Conservation (phyloP, 306 rosid genomes). For the Lathyrus aphaca region DNA sequence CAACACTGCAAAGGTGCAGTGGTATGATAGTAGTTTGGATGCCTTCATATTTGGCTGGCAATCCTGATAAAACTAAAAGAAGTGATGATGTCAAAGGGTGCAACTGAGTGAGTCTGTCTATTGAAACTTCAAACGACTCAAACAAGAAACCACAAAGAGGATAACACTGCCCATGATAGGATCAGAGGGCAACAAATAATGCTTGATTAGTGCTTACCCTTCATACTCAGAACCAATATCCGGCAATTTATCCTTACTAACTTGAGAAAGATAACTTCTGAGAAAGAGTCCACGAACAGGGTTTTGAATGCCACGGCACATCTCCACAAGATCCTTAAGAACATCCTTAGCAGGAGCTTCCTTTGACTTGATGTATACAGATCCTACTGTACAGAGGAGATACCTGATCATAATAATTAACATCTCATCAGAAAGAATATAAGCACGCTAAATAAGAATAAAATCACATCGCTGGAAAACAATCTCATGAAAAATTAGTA, state of each 20-base stretch:
- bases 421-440: slow-evolving; percentile 13
- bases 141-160: slow-evolving; percentile 2
- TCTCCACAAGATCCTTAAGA: slow-evolving; percentile 95
- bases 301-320: slow-evolving; percentile 93
- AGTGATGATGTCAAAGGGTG: slow-evolving; percentile 7
- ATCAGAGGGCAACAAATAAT: background rate
- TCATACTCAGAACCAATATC: slow-evolving; percentile 84
- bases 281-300: slow-evolving; percentile 92
- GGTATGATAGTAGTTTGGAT: slow-evolving; percentile 13
- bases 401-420: slow-evolving; percentile 59
- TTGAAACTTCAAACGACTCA: slow-evolving; percentile 32
- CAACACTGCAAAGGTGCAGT: slow-evolving; percentile 28
- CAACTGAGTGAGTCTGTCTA: slow-evolving; percentile 21
- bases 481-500: background rate
- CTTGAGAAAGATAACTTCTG: slow-evolving; percentile 89
- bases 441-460: background rate
- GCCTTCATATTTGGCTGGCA: slow-evolving; percentile 1
- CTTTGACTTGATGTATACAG: slow-evolving; percentile 85
- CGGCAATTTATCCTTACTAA: slow-evolving; percentile 83
- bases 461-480: background rate
- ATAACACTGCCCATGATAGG: background rate
- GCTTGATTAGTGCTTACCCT: slow-evolving; percentile 65
- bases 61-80: slow-evolving; percentile 6
- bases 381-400: slow-evolving; percentile 95
- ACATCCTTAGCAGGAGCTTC: slow-evolving; percentile 96